Evolutionary conservation across 257 asterid species (phyloP), one percentile per base, ranked within the genome.

Genomic region (Perilla frutescens): DNA sequence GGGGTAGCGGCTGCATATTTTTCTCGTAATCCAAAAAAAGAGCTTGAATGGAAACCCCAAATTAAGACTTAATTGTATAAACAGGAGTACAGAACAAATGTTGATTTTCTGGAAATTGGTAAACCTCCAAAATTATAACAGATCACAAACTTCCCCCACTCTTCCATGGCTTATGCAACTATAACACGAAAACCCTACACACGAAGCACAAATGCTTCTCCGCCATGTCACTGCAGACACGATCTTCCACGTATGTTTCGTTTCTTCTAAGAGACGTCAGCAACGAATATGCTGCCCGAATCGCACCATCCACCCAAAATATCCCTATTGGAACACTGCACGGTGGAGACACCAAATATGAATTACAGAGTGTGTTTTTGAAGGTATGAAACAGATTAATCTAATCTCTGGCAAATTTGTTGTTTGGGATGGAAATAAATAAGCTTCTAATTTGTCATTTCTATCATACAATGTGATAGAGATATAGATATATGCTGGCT

Each of bases 221-320:
- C 1, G 26, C 26, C 26, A 20, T 20, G 26, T 20, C 26, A 20
- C 26, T 20, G 26, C 26, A 20, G 26, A 20, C 26, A 20, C 26
- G 26, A 20, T 20, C 26, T 20, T 20, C 26, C 26, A 20, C 26
- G 26, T 20, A 20, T 20, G 26, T 20, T n/a, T 3, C 58, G 1
- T 8, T 40, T 62, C 20, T 8, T 56, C 75, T 74, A 72, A 15
- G 76, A 77, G 53, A 74, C 82, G 26, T 86, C 88, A 4, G 84
- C 88, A 62, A 86, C 81, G 44, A 86, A 86, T 36, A 86, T 58
- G 80, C 87, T 86, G 36, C 91, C 91, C 6, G 88, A 79, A 66
- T 86, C 91, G 29, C 82, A 76, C 87, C 91, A 86, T 73, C 88
- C 91, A 13, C 75, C 91, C 80, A 86, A 69, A 45, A 86, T 56